A percentile compares a stretch with the other conserved stretches of the same genome.
Conservation (phyloP, 768 basidiomycete genomes). For the Mycena capillaripes region DNA sequence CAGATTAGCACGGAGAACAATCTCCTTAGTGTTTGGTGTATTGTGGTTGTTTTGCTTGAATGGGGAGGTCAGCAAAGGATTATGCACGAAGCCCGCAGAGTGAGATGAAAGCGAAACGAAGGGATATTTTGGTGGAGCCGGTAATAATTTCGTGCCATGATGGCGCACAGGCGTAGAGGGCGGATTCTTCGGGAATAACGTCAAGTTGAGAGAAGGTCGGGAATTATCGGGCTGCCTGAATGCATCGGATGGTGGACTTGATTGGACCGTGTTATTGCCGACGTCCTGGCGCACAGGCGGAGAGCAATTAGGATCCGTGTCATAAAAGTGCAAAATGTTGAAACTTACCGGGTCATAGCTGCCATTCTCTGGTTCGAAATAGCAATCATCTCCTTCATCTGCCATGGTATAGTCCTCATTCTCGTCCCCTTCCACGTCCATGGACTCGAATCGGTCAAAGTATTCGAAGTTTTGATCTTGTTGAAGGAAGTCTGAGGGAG, state of each 20-base stretch:
- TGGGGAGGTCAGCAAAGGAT: not conserved
- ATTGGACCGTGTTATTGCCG: not conserved
- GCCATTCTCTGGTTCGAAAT: not conserved
- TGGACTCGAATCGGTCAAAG: not conserved
- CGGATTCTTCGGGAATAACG: not conserved
- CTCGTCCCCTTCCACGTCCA: constrained; percentile 24
- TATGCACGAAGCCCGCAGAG: not conserved
- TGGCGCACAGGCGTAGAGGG: not conserved
- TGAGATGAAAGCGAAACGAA: constrained; percentile 13
- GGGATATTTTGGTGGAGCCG: not conserved
- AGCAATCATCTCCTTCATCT: not conserved
- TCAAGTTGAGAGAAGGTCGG: not conserved
- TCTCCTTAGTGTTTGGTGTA: constrained; percentile 48
- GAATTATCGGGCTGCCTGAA: not conserved
- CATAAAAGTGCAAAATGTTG: not conserved
- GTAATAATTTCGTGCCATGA: not conserved
- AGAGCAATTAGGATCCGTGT: not conserved
- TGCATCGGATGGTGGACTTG: not conserved
- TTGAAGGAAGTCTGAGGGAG: not conserved
- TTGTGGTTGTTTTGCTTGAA: not conserved
- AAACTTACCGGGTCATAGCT: not conserved
- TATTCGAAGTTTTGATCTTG: constrained; percentile 7
- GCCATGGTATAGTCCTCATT: not conserved
- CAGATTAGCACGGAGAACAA: constrained; percentile 39
- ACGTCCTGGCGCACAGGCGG: not conserved